Base-by-base conservation (phyloP, 2,329 filamentous ascomycete species). In the Aureobasidium melanogenum region DNA sequence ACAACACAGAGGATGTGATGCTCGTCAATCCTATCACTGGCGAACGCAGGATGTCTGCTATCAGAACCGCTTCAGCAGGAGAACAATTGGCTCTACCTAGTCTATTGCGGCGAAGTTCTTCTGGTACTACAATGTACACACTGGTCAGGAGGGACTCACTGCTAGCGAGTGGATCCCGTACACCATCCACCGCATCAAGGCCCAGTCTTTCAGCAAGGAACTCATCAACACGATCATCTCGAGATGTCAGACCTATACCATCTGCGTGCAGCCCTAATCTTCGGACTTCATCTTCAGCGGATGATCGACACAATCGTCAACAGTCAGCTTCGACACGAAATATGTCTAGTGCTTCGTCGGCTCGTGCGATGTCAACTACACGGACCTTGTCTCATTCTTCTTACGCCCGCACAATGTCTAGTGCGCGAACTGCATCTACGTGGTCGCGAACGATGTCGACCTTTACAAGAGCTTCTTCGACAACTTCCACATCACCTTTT, bases 1-100 rank as follows among this genome's bases (percentile, higher is more conserved):
- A 41, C 14, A n/a, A 7, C 7, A n/a, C 30, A n/a, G 19, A 41
- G 19, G 50, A 61, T 9, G 39, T 61, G 15, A 50, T 61, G 38
- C 51, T 61, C 10, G 26, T 61, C 41, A 61, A 61, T n/a, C 50
- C 60, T 10, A 32, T 61, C n/a, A 61, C 60, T 48, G 60, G 60
- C 30, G 60, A 55, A 32, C 48, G 60, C 6, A 61, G 44, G 17
- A 54, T 48, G 50, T 61, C 60, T 15, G 6, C 26, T 7, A 22
- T 56, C 17, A 47, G 51, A 48, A 43, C 50, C 5, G 12, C 14
- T 8, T 15, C 12, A 15, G 14, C 30, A 15, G 50, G 3, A 10
- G 41, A 46, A 9, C 32, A 46, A 30, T 6, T 61, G 14, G 50
- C 41, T 22, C 38, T 30, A 32, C 60, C 60, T 4, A 55, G 60